Base-by-base conservation (phyloP, 164 flowering plant species). In the Magnolia officinalis region DNA sequence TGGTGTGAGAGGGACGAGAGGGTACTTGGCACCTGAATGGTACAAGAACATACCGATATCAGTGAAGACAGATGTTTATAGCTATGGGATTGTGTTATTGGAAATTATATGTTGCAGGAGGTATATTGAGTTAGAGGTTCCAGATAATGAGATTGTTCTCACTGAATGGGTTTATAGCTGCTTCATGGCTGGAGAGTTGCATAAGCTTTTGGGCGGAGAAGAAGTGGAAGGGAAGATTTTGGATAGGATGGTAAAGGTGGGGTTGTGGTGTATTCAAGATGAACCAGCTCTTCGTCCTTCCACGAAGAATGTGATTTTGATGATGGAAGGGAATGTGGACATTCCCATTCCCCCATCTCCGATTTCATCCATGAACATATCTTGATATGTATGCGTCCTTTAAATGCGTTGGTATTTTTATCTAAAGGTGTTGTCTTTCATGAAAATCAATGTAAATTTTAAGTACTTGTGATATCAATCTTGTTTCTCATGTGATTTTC, bases 211-310 rank as follows among this genome's bases (percentile, higher is more conserved):
- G 18, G 76, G 50, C 45, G 45, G 76, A 19, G 76, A 77, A 8
- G 73, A 51, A 3, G 81, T 74, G 8, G 80, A 83, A 20, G 64
- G 11, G 66, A 65, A 3, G 2, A 50, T 16, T 2, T 61, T 85
- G 65, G 85, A 85, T 26, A 81, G 72, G 26, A 68, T 79, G 80
- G 80, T 81, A 1, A 82, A 51, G 68, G 80, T 84, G 8, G 88
- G 76, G 19, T 55, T 87, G 8, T 84, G 85, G 87, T 84, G 85
- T 20, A 78, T 84, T 23, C 85, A 82, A 64, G 84, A 81, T n/a
- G 89, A 85, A 24, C 88, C 86, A 1, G 49, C 72, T 1, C 74
- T 84, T 2, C 80, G 86, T 24, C 89, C 87, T 67, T 77, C 84
- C 10, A 84, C 84, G 84, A 87, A 80, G 80, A 78, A 49, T 11